Evolutionary conservation across 2,329 filamentous ascomycete species (phyloP).

Genomic region (Curvularia lunata): DNA sequence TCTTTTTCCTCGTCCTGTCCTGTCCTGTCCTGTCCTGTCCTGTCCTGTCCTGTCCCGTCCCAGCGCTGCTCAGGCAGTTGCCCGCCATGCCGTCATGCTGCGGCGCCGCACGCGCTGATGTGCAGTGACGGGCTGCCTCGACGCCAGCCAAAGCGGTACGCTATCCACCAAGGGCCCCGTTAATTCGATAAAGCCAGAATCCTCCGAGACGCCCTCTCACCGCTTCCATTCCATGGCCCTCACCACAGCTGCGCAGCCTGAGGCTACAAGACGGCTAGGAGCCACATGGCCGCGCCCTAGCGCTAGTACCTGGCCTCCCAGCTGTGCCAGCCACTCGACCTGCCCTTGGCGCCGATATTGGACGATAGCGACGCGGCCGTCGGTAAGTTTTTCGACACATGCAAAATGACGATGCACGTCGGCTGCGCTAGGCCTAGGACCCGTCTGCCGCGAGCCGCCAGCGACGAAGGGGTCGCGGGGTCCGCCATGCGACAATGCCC

Average conservation of each 20-base stretch:
- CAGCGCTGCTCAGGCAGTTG: not conserved
- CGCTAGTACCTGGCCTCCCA: slow-evolving; percentile 10
- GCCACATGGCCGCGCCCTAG: slow-evolving; percentile 6
- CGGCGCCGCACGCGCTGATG: slow-evolving; percentile 16
- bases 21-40: not conserved
- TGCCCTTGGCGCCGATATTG: slow-evolving; percentile 32
- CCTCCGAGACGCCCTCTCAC: slow-evolving; percentile 22
- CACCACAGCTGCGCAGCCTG: slow-evolving; percentile 7
- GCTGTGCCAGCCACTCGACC: slow-evolving; percentile 17
- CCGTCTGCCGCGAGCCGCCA: slow-evolving; percentile 33
- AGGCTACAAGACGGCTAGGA: slow-evolving; percentile 20
- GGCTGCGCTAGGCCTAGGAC: slow-evolving; percentile 30
- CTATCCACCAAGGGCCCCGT: slow-evolving; percentile 8
- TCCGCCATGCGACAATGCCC: not conserved
- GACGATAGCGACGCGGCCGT: slow-evolving; percentile 21
- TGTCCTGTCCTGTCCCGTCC: not conserved
- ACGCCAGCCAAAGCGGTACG: slow-evolving; percentile 17
- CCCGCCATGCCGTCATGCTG: slow-evolving; percentile 4
- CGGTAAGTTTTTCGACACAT: slow-evolving; percentile 21
- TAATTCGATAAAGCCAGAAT: slow-evolving; percentile 20
- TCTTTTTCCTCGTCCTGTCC: not conserved
- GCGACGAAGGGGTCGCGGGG: slow-evolving; percentile 22
- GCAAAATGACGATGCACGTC: slow-evolving; percentile 23
- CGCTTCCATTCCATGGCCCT: slow-evolving; percentile 7
- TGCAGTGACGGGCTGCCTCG: slow-evolving; percentile 12